These are phyloP conservation scores for Verticillium zaregamsianum DNA, from an alignment of 2,329 filamentous ascomycete genomes.

Conservation along the genomic window DNA sequence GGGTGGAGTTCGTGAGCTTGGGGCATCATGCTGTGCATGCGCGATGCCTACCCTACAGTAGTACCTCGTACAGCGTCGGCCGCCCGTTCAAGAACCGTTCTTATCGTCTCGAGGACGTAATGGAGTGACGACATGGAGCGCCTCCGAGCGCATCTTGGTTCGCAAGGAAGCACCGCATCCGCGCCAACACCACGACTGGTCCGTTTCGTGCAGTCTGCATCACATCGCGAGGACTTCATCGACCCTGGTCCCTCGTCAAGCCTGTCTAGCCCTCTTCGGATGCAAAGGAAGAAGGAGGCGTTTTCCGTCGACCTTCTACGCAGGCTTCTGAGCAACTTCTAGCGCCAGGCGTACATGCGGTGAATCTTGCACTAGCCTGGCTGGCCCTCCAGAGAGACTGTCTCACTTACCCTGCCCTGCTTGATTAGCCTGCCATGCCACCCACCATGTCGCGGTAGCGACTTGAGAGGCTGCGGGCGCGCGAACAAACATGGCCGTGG, in stretches of 20 bases:
- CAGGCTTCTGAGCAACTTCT: constrained; percentile 13
- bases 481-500: background rate
- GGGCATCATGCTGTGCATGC: background rate
- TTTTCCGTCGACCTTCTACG: constrained; percentile 6
- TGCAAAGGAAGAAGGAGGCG: background rate
- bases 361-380: background rate
- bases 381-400: background rate
- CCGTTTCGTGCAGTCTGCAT: background rate
- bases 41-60: background rate
- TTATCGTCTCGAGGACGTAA: background rate
- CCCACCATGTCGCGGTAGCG: background rate
- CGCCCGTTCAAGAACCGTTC: background rate
- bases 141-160: background rate
- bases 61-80: background rate
- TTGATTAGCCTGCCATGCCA: background rate
- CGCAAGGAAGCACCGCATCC: background rate
- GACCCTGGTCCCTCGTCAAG: background rate
- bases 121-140: background rate
- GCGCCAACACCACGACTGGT: background rate
- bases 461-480: background rate
- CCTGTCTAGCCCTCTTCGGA: background rate
- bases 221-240: background rate
- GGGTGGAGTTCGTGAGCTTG: background rate
- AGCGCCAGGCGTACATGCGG: constrained; percentile 8
- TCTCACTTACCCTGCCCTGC: background rate